Evolutionary conservation across 352 stramenopile species (phyloP).

Genomic region (Globisporangium polare): DNA sequence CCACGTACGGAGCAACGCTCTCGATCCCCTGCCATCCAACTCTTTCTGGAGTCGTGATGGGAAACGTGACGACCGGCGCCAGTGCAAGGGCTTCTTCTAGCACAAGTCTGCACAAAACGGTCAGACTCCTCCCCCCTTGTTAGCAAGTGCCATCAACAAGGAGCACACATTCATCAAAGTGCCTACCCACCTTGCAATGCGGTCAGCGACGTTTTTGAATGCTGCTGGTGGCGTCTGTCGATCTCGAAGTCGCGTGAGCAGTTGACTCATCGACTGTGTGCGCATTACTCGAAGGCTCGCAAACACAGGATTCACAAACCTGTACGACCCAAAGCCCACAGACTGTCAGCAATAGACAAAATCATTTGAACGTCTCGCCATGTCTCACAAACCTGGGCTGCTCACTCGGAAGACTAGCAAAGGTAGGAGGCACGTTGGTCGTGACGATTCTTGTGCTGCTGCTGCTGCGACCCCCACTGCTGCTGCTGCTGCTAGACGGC

Average conservation of each 20-base stretch:
- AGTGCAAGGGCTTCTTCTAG: constrained; percentile 13
- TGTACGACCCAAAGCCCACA: neutral
- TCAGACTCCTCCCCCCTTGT: neutral
- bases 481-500: neutral
- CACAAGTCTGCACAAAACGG: neutral
- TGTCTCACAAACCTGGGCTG: neutral
- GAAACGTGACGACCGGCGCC: neutral
- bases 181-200: neutral
- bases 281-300: constrained; percentile 7
- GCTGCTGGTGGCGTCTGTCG: constrained; percentile 1
- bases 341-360: neutral
- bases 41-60: constrained; percentile 3
- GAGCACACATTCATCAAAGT: neutral
- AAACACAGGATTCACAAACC: neutral
- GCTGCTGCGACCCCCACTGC: neutral
- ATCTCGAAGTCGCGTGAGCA: constrained; percentile 13
- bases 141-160: neutral
- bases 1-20: constrained; percentile 1
- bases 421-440: neutral
- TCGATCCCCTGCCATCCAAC: constrained; percentile 4
- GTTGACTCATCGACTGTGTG: neutral
- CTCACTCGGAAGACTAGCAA: neutral
- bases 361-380: no score
- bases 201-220: constrained; percentile 10
- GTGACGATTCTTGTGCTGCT: neutral